Base-by-base conservation (phyloP, 2,329 filamentous ascomycete species). In the Laburnicola sp. region DNA sequence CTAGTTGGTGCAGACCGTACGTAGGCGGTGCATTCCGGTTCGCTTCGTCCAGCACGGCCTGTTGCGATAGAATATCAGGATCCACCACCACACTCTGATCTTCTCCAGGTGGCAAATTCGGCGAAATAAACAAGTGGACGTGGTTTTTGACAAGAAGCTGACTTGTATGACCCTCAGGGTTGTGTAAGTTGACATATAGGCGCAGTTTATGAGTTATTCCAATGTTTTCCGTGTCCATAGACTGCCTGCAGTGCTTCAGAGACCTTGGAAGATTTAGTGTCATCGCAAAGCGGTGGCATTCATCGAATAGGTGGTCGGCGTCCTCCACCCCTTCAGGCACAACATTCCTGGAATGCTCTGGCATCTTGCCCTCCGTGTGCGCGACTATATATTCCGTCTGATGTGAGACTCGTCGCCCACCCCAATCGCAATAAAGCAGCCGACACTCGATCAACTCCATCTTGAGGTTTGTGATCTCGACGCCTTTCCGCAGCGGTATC, bases 201-300 rank as follows among this genome's bases (percentile, higher is more conserved):
- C 93, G 93, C 60, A 97, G 82, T 75, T 96, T 96, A 74, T 99
- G 94, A 49, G 90, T 83, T 45, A 97, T 83, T 73, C 94, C 96
- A 76, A 99, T 95, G 44, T 90, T 89, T 63, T 90, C 86, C 22
- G 87, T 86, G 64, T 96, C 91, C 39, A 94, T 86, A 65, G 96
- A 92, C 72, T 99, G 94, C 44, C 96, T 78, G 75, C 93, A 97
- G 59, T 85, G 83, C 60, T 86, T 86, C 55, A 99, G 76, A 50
- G 83, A 90, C 74, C 89, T 92, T 4, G 93, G 93, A 30, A 99
- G 78, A 34, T 88, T 84, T 38, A 86, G 69, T 22, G 75, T 77
- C 50, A 82, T 80, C 45, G 78, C 76, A 62, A 86, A 85, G 40
- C 81, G 77, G 65, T 83, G 84, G 51, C 82, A 83, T 62, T 86